Evolutionary conservation across 2,329 filamentous ascomycete genomes (phyloP), one percentile per base, ranked within the genome.

Genomic region (Celoporthe dispersa): DNA sequence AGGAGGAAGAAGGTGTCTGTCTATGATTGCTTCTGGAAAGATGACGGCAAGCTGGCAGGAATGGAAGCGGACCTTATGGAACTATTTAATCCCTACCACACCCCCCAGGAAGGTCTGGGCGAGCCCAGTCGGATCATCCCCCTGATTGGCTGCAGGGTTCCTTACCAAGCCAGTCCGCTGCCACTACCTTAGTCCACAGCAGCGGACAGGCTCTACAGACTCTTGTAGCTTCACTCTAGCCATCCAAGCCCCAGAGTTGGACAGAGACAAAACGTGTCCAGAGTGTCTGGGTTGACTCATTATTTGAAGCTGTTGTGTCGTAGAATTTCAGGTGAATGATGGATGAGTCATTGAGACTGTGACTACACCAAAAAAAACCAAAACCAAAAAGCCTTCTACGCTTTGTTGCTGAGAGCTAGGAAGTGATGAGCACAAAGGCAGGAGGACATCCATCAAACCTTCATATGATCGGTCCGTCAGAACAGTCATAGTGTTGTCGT

Each of bases 41-140:
- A 70, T 70, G 70, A 72, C 66, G 67, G 68, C 68, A 72, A 69
- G 59, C 69, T 70, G 63, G 64, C 68, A 69, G 63, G 53, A 64
- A 64, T 59, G 37, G 41, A 55, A 62, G 35, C 55, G 33, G 31
- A 35, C 60, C 39, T 61, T 11, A 61, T 35, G 39, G 60, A 63
- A 41, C 35, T 41, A 63, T 61, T 39, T 41, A 28, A 37, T 28
- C n/a, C 60, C 31, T 28, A n/a, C 59, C 28, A 3, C 16, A 37
- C 59, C 35, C 35, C 31, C 33, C 39, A 31, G 57, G 63, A 57
- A 55, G 51, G 51, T 31, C 51, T 55, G 51, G 48, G 68, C 64
- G 33, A 44, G 68, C 65, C 44, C 28, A 64, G 39, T 51, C 44
- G 57, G 61, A 57, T 51, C 65, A 59, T 37, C 61, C 55, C n/a